Evolutionary conservation across 176 grass and related monocot genomes (phyloP), one percentile per base, ranked within the genome.

Genomic region (Ampelocalamus luodianensis): DNA sequence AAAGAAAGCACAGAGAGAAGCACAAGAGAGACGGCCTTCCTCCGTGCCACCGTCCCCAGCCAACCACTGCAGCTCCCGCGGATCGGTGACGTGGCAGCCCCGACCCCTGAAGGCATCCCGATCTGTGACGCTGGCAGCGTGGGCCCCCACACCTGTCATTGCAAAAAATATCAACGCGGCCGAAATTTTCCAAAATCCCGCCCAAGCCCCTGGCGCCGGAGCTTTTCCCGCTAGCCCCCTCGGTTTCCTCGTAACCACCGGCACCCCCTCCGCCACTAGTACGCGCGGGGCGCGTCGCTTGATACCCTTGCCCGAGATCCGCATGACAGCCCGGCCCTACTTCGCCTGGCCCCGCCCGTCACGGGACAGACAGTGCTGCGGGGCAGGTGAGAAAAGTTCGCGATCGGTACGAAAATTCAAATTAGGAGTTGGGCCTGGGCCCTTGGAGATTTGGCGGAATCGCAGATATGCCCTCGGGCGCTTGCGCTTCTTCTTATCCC

Each of bases 211-310:
- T 90, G 79, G 62, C 45, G 9, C 48, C 26, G 9, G 1, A 10
- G 4, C 6, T 5, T 39, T 85, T 15, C 0, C 8, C 0, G 0
- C 0, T 8, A 4, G 5, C 8, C 0, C 87, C 92, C 72, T 3
- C 0, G 0, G 0, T 0, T 58, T 0, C 0, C 0, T 0, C 0
- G 0, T 0, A 82, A 86, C 6, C 0, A 0, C 56, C 1, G 0
- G 0, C 0, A 1, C 0, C 0, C 36, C 78, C 83, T 36, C 26
- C 32, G 0, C 12, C 1, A 0, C 0, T 55, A 71, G 55, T n/a
- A 66, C 84, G 14, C 6, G 3, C 54, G 26, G 39, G 16, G 9
- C 2, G 49, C 14, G 38, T 36, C 6, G 73, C 22, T 1, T 8
- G 0, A 3, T 38, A 48, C 43, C 29, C 68, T 0, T 0, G 1